A percentile compares a stretch with the other conserved stretches of the same genome.
These are phyloP conservation scores for Aureobasidium sp. DNA, from an alignment of 2,329 filamentous ascomycete genomes.

Conservation along the genomic window DNA sequence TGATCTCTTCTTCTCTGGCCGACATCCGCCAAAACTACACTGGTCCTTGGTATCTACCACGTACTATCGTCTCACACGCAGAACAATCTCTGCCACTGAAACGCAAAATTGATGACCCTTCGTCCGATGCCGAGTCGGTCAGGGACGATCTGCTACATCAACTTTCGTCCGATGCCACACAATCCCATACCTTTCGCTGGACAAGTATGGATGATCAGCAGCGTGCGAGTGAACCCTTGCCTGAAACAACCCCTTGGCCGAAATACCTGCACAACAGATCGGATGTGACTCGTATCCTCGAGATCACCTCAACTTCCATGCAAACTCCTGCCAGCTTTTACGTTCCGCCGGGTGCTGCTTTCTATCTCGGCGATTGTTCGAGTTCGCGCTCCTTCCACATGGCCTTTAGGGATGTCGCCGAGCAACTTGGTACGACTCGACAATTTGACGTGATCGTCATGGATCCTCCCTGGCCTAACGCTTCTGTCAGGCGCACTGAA, in stretches of 20 bases:
- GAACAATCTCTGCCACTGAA: constrained; percentile 15
- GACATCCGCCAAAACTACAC: constrained; percentile 22
- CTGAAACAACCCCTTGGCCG: background rate
- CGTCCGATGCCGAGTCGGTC: background rate
- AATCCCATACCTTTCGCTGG: background rate
- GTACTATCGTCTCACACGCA: constrained; percentile 12
- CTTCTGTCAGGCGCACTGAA: constrained; percentile 51
- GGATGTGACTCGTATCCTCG: background rate
- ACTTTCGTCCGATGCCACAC: background rate
- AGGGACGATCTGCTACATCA: background rate
- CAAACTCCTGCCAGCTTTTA: constrained; percentile 23
- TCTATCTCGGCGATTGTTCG: constrained; percentile 41
- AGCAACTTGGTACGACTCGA: constrained; percentile 34
- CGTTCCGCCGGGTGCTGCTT: constrained; percentile 42
- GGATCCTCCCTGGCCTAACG: constrained; percentile 76
- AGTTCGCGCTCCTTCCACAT: constrained; percentile 29
- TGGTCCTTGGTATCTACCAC: constrained; percentile 29
- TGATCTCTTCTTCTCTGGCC: constrained; percentile 33
- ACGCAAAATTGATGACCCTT: constrained; percentile 16
- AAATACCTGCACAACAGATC: background rate
- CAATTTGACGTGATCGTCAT: constrained; percentile 60
- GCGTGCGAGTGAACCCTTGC: background rate
- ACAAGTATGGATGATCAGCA: background rate
- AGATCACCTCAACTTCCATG: background rate
- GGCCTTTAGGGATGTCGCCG: constrained; percentile 28